phyloP scores from a whole-genome alignment of 1,139 yeast genomes.

The Schwanniomyces etchellsii region DNA sequence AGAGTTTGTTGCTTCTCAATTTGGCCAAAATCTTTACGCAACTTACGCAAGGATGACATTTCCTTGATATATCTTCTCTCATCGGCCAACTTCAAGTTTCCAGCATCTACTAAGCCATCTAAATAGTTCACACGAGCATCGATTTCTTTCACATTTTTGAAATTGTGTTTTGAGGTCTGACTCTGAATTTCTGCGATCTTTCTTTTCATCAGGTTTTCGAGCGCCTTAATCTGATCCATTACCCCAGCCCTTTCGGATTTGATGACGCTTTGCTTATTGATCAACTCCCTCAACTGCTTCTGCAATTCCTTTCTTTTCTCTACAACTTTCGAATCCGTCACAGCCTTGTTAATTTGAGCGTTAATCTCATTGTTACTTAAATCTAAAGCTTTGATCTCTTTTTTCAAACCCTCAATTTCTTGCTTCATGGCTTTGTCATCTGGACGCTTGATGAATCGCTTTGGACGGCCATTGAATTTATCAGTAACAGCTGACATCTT shows the following conservation, averaged over 20 bases:
- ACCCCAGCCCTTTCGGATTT: conserved; percentile 65
- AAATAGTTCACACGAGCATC: conserved; percentile 66
- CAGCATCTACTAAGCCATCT: conserved; percentile 74
- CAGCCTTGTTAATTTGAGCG: conserved; percentile 38
- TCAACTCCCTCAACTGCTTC: conserved; percentile 56
- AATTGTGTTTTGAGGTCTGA: conserved; percentile 63
- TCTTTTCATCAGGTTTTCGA: conserved; percentile 71
- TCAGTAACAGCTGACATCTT: conserved; percentile 16
- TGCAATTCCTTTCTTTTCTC: conserved; percentile 64
- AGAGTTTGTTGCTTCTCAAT: conserved; percentile 72
- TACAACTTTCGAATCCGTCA: conserved; percentile 35
- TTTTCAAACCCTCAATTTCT: conserved; percentile 53
- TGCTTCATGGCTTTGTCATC: conserved; percentile 62
- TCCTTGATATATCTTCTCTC: conserved; percentile 86
- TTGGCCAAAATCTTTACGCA: conserved; percentile 71
- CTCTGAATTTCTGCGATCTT: conserved; percentile 71
- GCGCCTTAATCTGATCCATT: conserved; percentile 65
- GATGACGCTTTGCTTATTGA: conserved; percentile 62
- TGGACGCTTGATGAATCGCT: conserved; percentile 66
- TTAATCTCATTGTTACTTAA: conserved; percentile 35
- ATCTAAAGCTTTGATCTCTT: conserved; percentile 70
- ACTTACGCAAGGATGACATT: conserved; percentile 76
- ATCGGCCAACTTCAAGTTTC: conserved; percentile 81
- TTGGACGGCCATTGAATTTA: conserved; percentile 11
- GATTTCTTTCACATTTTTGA: conserved; percentile 72